A percentile compares a stretch with the other conserved stretches of the same genome.
Evolutionary conservation across 495 filamentous ascomycete genomes (phyloP).

Genomic region (Penicillium alfredii): DNA sequence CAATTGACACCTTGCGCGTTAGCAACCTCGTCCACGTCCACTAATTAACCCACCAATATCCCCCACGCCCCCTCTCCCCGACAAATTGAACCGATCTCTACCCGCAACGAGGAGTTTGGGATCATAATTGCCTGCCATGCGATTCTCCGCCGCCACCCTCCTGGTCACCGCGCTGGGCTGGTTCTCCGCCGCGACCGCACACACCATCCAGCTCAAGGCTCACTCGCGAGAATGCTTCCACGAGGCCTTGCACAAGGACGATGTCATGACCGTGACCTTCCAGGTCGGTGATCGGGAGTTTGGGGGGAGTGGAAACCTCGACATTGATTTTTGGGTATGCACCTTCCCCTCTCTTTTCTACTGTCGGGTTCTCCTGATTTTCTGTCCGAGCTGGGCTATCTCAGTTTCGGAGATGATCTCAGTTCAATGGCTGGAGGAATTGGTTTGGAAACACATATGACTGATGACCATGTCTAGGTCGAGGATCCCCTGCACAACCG

Average conservation of each 20-base stretch:
- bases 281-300: slow-evolving; percentile 97
- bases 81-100: slow-evolving; percentile 6
- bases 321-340: slow-evolving; percentile 98
- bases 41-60: slow-evolving; percentile 10
- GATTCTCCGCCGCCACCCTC: slow-evolving; percentile 48
- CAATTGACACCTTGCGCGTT: slow-evolving; percentile 41
- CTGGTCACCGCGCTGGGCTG: slow-evolving; percentile 59
- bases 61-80: slow-evolving; percentile 7
- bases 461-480: slow-evolving; percentile 48
- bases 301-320: slow-evolving; percentile 87
- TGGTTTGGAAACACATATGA: too few species aligned
- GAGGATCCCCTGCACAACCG: slow-evolving; percentile 69
- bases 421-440: too few species aligned
- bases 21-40: slow-evolving; percentile 2
- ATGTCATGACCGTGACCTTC: slow-evolving; percentile 97
- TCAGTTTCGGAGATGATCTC: too few species aligned
- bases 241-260: slow-evolving; percentile 84
- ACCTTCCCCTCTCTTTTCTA: slow-evolving; percentile 2
- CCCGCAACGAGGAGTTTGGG: slow-evolving; percentile 1
- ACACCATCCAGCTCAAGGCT: slow-evolving; percentile 91
- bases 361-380: slow-evolving; percentile 1
- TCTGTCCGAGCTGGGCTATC: too few species aligned
- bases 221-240: slow-evolving; percentile 97
- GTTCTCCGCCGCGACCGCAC: slow-evolving; percentile 59
- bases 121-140: slow-evolving; percentile 35